Evolutionary conservation across 1,139 yeast species (phyloP), one percentile per base, ranked within the genome.

Genomic region (Hansenula sp.): DNA sequence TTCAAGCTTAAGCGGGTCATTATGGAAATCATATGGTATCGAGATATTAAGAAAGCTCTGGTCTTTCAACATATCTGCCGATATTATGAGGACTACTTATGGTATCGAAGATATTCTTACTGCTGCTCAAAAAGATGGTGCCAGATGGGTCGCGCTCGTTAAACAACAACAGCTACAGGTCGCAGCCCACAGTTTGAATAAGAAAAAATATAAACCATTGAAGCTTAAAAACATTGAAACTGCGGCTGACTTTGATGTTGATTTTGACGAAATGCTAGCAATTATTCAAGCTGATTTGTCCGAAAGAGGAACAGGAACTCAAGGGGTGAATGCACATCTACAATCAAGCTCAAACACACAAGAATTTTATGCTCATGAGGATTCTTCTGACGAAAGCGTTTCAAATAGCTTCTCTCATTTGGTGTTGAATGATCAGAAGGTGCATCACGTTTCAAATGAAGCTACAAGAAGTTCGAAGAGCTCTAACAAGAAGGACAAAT

Each of bases 401-500:
- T 52, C 59, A 5, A 47, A 41, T 31, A 43, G 42, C 18, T 38
- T 56, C 48, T 19, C 50, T 5, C 47, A 51, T 5, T 34, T 57
- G 18, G 44, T 48, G 0, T 46, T 54, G 39, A 46, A 45, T 19
- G 61, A 59, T 56, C 93, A 79, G 56, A 82, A 73, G 57, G 85
- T 84, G 10, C 62, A 75, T 2, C 62, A 60, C 47, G 82, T 84
- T 6, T 77, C 84, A 3, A 85, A 86, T 56, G 82, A 81, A 53
- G 91, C 93, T 1, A 84, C 85, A 1, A 70, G 83, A 53, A 74
- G 77, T 11, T 84, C 84, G 35, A 70, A 80, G 45, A 88, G 85
- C 60, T 79, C 81, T 34, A 87, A 83, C 48, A 84, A 85, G 61
- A 81, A 84, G 58, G 93, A 86, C 46, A 79, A 79, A 55, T 86